These are phyloP conservation scores for Nicotiana tomentosiformis DNA, from an alignment of 257 asterid genomes.

Conservation along the genomic window DNA sequence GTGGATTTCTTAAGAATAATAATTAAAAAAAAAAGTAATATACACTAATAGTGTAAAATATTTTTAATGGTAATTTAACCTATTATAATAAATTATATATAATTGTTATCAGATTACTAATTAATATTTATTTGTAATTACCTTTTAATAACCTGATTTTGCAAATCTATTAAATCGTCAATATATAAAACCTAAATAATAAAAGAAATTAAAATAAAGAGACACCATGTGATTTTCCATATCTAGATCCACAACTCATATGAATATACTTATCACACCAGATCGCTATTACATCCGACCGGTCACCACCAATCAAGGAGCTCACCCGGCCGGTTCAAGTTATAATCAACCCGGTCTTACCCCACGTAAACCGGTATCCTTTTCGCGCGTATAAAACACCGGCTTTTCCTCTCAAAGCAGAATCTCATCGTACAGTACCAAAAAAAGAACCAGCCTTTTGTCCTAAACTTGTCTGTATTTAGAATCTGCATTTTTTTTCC, in stretches of 20 bases:
- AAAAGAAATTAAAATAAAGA: not conserved
- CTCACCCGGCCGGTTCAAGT: not conserved
- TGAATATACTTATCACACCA: not conserved
- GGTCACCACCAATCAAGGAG: too few species aligned
- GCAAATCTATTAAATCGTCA: too few species aligned
- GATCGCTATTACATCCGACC: not conserved
- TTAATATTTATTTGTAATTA: too few species aligned
- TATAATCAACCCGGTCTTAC: not conserved
- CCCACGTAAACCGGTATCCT: not conserved
- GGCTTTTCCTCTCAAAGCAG: not conserved
- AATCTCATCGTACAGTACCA: not conserved
- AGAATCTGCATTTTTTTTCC: not conserved
- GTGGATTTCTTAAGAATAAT: too few species aligned
- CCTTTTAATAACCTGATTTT: too few species aligned
- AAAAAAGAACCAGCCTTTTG: not conserved
- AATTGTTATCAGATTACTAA: too few species aligned
- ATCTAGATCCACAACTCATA: not conserved
- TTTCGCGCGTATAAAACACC: not conserved
- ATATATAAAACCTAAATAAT: too few species aligned
- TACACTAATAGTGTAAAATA: too few species aligned
- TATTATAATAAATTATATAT: too few species aligned
- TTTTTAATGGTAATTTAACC: too few species aligned
- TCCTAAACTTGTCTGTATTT: not conserved
- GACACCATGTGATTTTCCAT: not conserved
- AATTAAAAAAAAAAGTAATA: too few species aligned